Percentiles rank a stretch among this genome's conserved stretches.
These are phyloP conservation scores for Sclerospora graminicola DNA, from an alignment of 352 stramenopile genomes.

Conservation along the genomic window DNA sequence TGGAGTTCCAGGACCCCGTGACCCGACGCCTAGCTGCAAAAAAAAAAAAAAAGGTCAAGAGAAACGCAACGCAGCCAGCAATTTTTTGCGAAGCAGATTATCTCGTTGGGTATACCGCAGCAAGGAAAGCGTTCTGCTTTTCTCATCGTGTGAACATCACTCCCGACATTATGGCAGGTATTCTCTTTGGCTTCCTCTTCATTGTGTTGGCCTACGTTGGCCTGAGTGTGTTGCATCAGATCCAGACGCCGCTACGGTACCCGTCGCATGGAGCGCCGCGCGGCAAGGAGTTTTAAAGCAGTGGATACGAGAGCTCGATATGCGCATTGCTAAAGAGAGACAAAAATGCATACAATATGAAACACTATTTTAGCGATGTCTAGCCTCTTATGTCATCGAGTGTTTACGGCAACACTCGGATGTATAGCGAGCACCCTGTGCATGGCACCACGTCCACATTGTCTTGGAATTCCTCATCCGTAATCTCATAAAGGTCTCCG, in stretches of 20 bases:
- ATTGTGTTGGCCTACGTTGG: slow-evolving; percentile 70
- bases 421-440: slow-evolving; percentile 73
- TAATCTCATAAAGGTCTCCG: slow-evolving; percentile 65
- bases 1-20: slow-evolving; percentile 16
- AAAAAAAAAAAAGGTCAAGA: slow-evolving; percentile 11
- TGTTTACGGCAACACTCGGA: slow-evolving; percentile 34
- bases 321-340: slow-evolving; percentile 4
- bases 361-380: neutral
- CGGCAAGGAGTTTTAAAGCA: slow-evolving; percentile 73
- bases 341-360: slow-evolving; percentile 13
- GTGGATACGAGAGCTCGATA: neutral
- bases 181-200: slow-evolving; percentile 76
- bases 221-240: slow-evolving; percentile 51
- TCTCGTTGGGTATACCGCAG: slow-evolving; percentile 36
- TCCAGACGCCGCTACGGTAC: slow-evolving; percentile 71
- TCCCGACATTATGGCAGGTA: slow-evolving; percentile 55
- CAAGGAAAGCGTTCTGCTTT: slow-evolving; percentile 72
- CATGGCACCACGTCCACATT: slow-evolving; percentile 62
- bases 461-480: slow-evolving; percentile 45
- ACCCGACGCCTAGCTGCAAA: slow-evolving; percentile 27
- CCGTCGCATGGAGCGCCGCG: slow-evolving; percentile 58
- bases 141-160: slow-evolving; percentile 81
- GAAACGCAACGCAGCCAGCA: slow-evolving; percentile 10
- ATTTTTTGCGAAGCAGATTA: slow-evolving; percentile 58
- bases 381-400: neutral